Conservation (phyloP, 2,329 filamentous ascomycete genomes). For the Nigrospora osmanthi region DNA sequence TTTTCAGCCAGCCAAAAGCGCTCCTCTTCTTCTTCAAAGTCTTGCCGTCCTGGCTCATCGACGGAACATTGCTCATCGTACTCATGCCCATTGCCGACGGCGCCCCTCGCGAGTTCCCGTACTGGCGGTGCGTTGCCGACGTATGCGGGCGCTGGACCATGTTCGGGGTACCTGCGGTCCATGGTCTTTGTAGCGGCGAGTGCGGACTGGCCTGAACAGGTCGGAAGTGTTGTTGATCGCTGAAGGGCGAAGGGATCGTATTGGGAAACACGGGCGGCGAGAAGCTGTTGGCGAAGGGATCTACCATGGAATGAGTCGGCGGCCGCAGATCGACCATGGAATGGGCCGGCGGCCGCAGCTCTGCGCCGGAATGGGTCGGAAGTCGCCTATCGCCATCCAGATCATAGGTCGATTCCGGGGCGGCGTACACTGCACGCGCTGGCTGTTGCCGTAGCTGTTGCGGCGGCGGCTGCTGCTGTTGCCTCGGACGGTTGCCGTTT, state of each 20-base stretch:
- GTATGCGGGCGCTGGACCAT: slow-evolving; percentile 19
- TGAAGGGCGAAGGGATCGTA: slow-evolving; percentile 39
- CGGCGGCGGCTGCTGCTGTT: slow-evolving; percentile 10
- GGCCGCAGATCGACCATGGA: slow-evolving; percentile 20
- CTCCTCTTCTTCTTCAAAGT: slow-evolving; percentile 59
- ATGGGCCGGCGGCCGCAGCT: slow-evolving; percentile 27
- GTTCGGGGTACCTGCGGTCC: slow-evolving; percentile 37
- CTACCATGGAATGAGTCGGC: neutral
- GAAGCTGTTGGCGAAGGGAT: slow-evolving; percentile 15
- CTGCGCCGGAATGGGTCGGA: slow-evolving; percentile 30
- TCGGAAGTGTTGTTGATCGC: slow-evolving; percentile 50
- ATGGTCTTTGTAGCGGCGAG: slow-evolving; percentile 51
- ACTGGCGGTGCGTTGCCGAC: slow-evolving; percentile 6
- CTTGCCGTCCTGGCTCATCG: slow-evolving; percentile 27
- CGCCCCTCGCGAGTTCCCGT: slow-evolving; percentile 33
- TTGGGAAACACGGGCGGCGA: slow-evolving; percentile 28
- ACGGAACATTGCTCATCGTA: slow-evolving; percentile 47
- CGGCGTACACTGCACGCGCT: no score
- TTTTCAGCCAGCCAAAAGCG: slow-evolving; percentile 61
- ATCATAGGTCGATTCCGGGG: no score
- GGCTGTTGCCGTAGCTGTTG: neutral
- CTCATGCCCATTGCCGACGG: slow-evolving; percentile 50
- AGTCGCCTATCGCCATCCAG: no score
- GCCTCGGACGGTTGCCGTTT: slow-evolving; percentile 24
- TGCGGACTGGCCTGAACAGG: slow-evolving; percentile 56